phyloP scores from a whole-genome alignment of 78 protist genomes.

The Isochrysis galbana region DNA sequence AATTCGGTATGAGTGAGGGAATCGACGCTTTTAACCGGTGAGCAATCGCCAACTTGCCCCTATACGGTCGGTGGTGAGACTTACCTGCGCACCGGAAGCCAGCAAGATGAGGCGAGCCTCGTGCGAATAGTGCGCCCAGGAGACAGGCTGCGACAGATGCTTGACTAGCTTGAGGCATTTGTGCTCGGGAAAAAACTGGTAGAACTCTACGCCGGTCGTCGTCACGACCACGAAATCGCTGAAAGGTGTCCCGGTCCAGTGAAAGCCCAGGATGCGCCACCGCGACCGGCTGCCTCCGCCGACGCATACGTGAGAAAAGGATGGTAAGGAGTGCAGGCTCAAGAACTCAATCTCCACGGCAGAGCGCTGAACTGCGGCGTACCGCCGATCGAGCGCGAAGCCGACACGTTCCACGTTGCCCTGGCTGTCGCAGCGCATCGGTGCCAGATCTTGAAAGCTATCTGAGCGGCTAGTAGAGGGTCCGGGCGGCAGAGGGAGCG shows the following conservation, averaged over 20 bases:
- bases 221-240: background rate
- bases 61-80: too few species aligned
- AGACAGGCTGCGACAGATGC: background rate
- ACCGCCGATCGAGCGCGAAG: background rate
- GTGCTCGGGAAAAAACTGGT: background rate
- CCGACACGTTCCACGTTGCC: background rate
- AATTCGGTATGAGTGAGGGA: too few species aligned
- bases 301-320: too few species aligned
- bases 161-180: background rate
- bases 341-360: background rate
- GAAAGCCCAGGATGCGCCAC: background rate
- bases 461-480: background rate
- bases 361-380: slow-evolving; percentile 14
- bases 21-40: too few species aligned
- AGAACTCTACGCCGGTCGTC: background rate
- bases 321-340: too few species aligned
- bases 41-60: too few species aligned
- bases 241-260: background rate
- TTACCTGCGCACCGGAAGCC: background rate
- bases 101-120: background rate
- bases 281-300: background rate
- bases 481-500: background rate
- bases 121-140: slow-evolving; percentile 9
- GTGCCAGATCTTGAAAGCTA: too few species aligned
- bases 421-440: background rate